Conservation (phyloP, 1,284 basidiomycete species). For the Naganishia cerealis region DNA sequence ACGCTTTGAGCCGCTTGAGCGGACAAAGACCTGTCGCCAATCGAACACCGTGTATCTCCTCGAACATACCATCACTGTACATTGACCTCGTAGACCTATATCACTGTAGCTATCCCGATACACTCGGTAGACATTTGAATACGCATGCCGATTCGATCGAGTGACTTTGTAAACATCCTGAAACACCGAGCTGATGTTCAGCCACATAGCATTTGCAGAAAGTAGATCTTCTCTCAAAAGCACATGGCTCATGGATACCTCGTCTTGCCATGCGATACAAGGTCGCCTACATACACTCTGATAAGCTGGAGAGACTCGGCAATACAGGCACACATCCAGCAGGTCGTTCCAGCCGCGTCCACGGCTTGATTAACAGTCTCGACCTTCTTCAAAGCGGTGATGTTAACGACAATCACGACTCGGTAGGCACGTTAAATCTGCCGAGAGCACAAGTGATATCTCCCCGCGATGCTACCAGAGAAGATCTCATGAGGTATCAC, state of each 20-base stretch:
- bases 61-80: background rate
- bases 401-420: constrained; percentile 46
- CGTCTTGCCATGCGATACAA: background rate
- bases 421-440: constrained; percentile 59
- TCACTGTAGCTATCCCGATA: background rate
- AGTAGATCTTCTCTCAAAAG: background rate
- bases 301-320: constrained; percentile 40
- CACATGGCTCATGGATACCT: background rate
- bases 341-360: constrained; percentile 75
- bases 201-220: too few relatives aligned
- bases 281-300: constrained; percentile 46
- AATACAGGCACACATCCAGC: constrained; percentile 73
- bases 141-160: background rate
- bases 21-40: background rate
- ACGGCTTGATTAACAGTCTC: constrained; percentile 66
- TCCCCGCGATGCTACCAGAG: constrained; percentile 38
- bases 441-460: constrained; percentile 40
- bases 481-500: constrained; percentile 53
- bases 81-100: background rate
- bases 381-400: constrained; percentile 49
- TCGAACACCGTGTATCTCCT: background rate
- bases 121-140: too few relatives aligned
- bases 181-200: background rate
- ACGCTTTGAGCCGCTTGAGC: background rate
- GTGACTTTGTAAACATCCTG: constrained; percentile 15